A percentile compares a stretch with the other conserved stretches of the same genome.
Conservation (phyloP, 805 yeast species). For the Sugiyamaella chiloensis region DNA sequence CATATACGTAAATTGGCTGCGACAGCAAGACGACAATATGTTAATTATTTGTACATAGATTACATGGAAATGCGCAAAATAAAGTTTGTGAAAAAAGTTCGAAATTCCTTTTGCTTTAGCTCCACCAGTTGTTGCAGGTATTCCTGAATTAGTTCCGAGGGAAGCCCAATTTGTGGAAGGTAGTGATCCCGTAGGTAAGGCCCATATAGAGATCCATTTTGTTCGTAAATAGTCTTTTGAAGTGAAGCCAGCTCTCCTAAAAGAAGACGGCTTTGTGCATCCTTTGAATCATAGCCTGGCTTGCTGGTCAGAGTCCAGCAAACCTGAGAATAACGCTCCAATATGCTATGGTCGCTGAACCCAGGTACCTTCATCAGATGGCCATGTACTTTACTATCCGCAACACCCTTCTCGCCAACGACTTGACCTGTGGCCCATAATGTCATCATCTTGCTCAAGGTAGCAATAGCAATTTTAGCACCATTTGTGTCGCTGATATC, state of each 20-base stretch:
- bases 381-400: constrained; percentile 52
- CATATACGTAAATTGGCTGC: constrained; percentile 13
- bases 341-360: constrained; percentile 58
- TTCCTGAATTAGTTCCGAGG: constrained; percentile 56
- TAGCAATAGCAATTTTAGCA: constrained; percentile 66
- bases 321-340: constrained; percentile 62
- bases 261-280: constrained; percentile 73
- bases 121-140: constrained; percentile 58
- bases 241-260: constrained; percentile 72
- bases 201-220: constrained; percentile 46
- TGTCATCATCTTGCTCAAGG: constrained; percentile 58
- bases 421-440: constrained; percentile 69
- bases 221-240: constrained; percentile 58
- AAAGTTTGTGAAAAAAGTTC: constrained; percentile 59
- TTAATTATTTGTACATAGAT: background rate
- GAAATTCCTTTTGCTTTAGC: constrained; percentile 60
- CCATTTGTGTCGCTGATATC: constrained; percentile 60
- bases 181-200: constrained; percentile 51
- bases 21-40: background rate
- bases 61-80: constrained; percentile 28
- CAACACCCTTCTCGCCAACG: constrained; percentile 27
- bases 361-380: constrained; percentile 60
- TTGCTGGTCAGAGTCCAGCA: constrained; percentile 80
- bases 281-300: constrained; percentile 62
- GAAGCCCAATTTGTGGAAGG: constrained; percentile 54